phyloP scores from a whole-genome alignment of 2,329 filamentous ascomycete genomes.

The Penicillium sp. region DNA sequence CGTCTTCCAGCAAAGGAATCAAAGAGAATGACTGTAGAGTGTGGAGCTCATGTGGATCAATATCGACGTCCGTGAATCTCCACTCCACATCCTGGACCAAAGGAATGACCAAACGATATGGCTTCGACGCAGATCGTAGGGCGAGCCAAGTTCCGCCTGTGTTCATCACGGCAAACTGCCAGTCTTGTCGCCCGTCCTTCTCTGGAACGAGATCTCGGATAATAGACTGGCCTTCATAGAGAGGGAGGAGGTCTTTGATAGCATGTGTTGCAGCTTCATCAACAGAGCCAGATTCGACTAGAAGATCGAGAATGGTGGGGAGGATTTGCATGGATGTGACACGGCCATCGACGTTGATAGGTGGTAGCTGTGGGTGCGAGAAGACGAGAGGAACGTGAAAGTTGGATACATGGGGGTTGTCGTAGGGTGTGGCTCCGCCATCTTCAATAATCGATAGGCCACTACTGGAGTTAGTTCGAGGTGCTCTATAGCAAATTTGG shows the following conservation, averaged over 20 bases:
- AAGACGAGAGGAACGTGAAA: slow-evolving; percentile 24
- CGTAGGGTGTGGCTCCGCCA: slow-evolving; percentile 19
- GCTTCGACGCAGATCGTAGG: slow-evolving; percentile 76
- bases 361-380: slow-evolving; percentile 22
- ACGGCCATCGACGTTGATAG: slow-evolving; percentile 20
- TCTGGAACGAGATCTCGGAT: slow-evolving; percentile 40
- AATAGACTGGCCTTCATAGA: slow-evolving; percentile 51
- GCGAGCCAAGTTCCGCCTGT: slow-evolving; percentile 52
- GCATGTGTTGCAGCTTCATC: slow-evolving; percentile 30
- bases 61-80: slow-evolving; percentile 35
- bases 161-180: slow-evolving; percentile 38
- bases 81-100: slow-evolving; percentile 68
- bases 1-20: slow-evolving; percentile 24
- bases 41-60: slow-evolving; percentile 36
- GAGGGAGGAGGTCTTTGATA: slow-evolving; percentile 42
- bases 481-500: not conserved
- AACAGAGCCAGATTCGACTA: slow-evolving; percentile 43
- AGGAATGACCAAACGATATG: slow-evolving; percentile 68
- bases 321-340: slow-evolving; percentile 37
- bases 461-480: not conserved
- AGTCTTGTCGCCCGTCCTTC: slow-evolving; percentile 35
- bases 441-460: slow-evolving; percentile 23
- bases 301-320: slow-evolving; percentile 48
- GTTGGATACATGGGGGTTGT: slow-evolving; percentile 23
- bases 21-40: slow-evolving; percentile 35